Conservation (phyloP, 164 flowering plant genomes). For the Akebia trifoliata region DNA sequence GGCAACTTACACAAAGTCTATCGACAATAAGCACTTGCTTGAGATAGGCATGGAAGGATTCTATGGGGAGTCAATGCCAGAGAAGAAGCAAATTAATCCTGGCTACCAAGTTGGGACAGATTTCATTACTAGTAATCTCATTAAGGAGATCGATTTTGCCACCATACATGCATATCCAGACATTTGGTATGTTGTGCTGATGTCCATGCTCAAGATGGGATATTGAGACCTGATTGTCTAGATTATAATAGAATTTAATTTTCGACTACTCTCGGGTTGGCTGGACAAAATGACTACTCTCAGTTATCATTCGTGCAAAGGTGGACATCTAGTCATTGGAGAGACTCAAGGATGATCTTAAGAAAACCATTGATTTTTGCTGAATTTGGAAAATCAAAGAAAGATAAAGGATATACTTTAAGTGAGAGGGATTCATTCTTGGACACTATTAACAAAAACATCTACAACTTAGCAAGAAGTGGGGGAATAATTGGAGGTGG, state of each 20-base stretch:
- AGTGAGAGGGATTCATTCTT: slow-evolving; percentile 14
- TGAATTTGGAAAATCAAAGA: slow-evolving; percentile 20
- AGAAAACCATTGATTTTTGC: slow-evolving; percentile 27
- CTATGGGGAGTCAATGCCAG: slow-evolving; percentile 28
- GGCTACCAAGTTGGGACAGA: slow-evolving; percentile 29
- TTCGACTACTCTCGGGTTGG: no score
- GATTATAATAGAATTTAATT: no score
- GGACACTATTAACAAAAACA: slow-evolving; percentile 16
- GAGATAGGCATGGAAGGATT: slow-evolving; percentile 34
- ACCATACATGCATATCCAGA: slow-evolving; percentile 35
- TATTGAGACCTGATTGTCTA: no score
- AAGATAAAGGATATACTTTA: slow-evolving; percentile 16
- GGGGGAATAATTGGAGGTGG: slow-evolving; percentile 22
- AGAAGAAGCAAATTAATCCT: slow-evolving; percentile 22
- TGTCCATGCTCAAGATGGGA: no score
- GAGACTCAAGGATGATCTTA: slow-evolving; percentile 22
- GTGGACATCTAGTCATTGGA: slow-evolving; percentile 30
- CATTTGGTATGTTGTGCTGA: slow-evolving; percentile 15
- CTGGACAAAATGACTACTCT: slow-evolving; percentile 14
- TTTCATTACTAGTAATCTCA: slow-evolving; percentile 22
- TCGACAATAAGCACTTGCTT: slow-evolving; percentile 27
- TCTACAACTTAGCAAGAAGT: slow-evolving; percentile 18
- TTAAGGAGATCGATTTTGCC: slow-evolving; percentile 28
- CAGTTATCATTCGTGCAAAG: slow-evolving; percentile 23
- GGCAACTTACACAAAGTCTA: slow-evolving; percentile 24